These are phyloP conservation scores for Angomonas ambiguus DNA, from an alignment of 208 protist species.

Conservation along the genomic window DNA sequence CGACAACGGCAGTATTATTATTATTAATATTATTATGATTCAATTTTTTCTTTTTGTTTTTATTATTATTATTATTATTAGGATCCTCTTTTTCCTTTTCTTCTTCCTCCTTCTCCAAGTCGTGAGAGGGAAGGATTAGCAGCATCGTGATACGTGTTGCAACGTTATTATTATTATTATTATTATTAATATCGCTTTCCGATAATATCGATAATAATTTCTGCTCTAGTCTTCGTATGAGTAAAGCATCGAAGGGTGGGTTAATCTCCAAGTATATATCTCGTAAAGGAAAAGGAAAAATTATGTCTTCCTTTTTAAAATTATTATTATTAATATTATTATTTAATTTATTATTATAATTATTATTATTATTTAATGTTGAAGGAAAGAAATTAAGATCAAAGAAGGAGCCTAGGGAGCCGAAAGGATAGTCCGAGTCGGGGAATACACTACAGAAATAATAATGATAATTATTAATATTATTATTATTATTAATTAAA, in stretches of 20 bases:
- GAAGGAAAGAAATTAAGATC: slow-evolving; percentile 37
- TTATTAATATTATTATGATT: too few species aligned
- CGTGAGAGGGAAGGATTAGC: not conserved
- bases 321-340: not conserved
- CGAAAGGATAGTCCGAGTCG: slow-evolving; percentile 79
- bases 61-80: slow-evolving; percentile 2
- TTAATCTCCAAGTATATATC: too few species aligned
- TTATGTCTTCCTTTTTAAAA: too few species aligned
- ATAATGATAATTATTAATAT: not conserved
- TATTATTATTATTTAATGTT: not conserved
- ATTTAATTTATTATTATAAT: too few species aligned
- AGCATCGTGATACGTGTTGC: not conserved
- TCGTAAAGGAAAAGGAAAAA: too few species aligned
- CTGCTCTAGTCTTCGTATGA: slow-evolving; percentile 49
- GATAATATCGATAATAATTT: slow-evolving; percentile 25
- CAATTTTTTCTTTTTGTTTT: too few species aligned
- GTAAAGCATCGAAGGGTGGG: slow-evolving; percentile 76
- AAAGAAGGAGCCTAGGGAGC: slow-evolving; percentile 82
- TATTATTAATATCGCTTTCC: not conserved
- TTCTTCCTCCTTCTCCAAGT: not conserved
- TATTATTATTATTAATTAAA: slow-evolving; percentile 1
- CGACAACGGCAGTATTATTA: too few species aligned
- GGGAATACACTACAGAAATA: slow-evolving; percentile 79
- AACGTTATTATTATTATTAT: not conserved
- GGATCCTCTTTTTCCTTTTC: not conserved